Base-by-base conservation (phyloP, 345 rosid species). In the Bruguiera sexangula region DNA sequence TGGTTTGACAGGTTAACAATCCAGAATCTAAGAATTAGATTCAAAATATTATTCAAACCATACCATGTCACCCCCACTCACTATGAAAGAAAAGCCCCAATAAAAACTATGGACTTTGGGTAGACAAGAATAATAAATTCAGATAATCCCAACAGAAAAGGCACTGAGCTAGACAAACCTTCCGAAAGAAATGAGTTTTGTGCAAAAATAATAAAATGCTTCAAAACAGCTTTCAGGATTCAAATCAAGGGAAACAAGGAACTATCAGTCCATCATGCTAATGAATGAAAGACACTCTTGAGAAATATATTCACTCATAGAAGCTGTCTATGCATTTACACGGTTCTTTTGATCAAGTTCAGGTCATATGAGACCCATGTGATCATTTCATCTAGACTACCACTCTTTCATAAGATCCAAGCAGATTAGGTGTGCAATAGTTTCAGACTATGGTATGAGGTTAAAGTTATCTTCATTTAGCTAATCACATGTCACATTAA, bases 51-150 rank as follows among this genome's bases (percentile, higher is more conserved):
- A 34, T 20, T 16, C 29, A 51, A 8, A 22, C 62, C 29, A 62
- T 60, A 71, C 76, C 51, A 19, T 24, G 34, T 15, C 67, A 54
- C 29, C 71, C 20, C 50, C 13, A 58, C 36, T 62, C 51, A n/a
- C 13, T 27, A 29, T 62, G 15, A 53, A 61, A 31, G 8, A 26
- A 21, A 26, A 10, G n/a, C 46, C 5, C 31, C n/a, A 34, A 31
- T 24, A 69, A 34, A 34, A 34, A 34, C 2, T 7, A 34, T 34
- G 37, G 37, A 34, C 37, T 34, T 1, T 34, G 37, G 37, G 37
- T 8, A 34, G 37, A 34, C 37, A 8, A 34, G 9, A 34, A 34
- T 34, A 34, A 34, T 34, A 34, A 34, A 34, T 34, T 34, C 37
- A 34, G 2, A 34, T 8, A 34, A 34, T 34, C 37, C 50, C 50